phyloP scores from a whole-genome alignment of 2,329 filamentous ascomycete genomes.

The Monilinia polystroma region DNA sequence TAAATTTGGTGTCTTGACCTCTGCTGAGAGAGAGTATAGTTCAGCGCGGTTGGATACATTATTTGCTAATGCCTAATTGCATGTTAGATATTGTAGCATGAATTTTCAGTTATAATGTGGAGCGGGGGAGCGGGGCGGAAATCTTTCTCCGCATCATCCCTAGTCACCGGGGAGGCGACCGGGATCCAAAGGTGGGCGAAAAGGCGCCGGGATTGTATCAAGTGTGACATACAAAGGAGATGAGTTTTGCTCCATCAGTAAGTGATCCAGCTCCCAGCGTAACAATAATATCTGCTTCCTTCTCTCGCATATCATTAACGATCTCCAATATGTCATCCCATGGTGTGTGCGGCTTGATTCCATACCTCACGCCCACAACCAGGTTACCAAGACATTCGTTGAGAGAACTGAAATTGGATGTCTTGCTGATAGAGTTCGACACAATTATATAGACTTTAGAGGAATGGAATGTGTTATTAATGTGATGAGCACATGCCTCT shows the following conservation, averaged over 20 bases:
- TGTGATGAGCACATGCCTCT: conserved; percentile 34
- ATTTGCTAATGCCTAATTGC: conserved; percentile 33
- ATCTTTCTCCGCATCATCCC: background rate
- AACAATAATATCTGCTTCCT: conserved; percentile 37
- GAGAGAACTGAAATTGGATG: conserved; percentile 34
- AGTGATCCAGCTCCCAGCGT: conserved; percentile 41
- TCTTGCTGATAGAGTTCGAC: conserved; percentile 40
- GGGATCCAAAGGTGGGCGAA: background rate
- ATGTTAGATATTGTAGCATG: background rate
- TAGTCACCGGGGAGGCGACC: background rate
- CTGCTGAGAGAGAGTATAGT: conserved; percentile 25
- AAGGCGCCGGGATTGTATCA: background rate
- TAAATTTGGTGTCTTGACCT: conserved; percentile 24
- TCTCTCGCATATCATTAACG: conserved; percentile 33
- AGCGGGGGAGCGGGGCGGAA: background rate
- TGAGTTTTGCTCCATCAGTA: conserved; percentile 40
- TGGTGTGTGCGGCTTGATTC: conserved; percentile 39
- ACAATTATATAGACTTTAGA: conserved; percentile 39
- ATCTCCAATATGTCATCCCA: conserved; percentile 40
- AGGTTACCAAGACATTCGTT: conserved; percentile 34
- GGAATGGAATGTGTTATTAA: conserved; percentile 35
- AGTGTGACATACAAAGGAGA: conserved; percentile 33
- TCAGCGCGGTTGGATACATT: conserved; percentile 27
- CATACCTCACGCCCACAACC: conserved; percentile 38
- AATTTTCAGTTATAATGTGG: background rate